Conservation (phyloP, 2,329 filamentous ascomycete genomes). For the Cladosporium cucumerinum region DNA sequence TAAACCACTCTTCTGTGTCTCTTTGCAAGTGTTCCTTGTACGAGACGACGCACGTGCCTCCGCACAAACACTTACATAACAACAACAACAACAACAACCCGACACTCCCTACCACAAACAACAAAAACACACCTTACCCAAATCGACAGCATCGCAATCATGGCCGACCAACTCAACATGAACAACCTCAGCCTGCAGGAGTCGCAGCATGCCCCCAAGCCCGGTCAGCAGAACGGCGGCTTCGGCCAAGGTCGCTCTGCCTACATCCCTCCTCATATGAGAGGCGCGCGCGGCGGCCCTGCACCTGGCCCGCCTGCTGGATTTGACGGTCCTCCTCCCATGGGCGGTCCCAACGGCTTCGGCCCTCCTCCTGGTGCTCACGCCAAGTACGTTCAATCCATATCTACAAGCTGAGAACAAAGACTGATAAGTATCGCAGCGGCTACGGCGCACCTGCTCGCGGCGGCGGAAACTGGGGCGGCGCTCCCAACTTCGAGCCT, state of each 20-base stretch:
- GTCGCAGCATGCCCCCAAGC: conserved; percentile 55
- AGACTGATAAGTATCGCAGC: conserved; percentile 34
- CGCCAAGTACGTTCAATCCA: conserved; percentile 41
- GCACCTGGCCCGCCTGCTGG: conserved; percentile 47
- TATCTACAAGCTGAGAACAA: background rate
- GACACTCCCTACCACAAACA: conserved; percentile 3
- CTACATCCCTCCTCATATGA: conserved; percentile 84
- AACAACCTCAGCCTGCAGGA: conserved; percentile 68
- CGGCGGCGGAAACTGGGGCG: conserved; percentile 49
- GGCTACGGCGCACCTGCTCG: conserved; percentile 44
- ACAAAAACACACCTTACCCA: conserved; percentile 2
- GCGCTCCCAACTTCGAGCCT: conserved; percentile 54
- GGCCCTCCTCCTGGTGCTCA: conserved; percentile 65
- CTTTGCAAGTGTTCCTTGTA: conserved; percentile 19
- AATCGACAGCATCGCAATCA: conserved; percentile 35
- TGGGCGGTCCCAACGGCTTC: conserved; percentile 57
- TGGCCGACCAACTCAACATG: conserved; percentile 85
- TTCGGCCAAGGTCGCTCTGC: conserved; percentile 57
- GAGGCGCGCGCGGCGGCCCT: conserved; percentile 43
- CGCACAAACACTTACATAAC: conserved; percentile 12
- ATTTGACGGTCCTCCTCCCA: conserved; percentile 49
- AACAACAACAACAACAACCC: conserved; percentile 1
- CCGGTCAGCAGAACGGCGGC: conserved; percentile 41
- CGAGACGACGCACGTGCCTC: conserved; percentile 16
- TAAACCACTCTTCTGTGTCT: conserved; percentile 12